These are phyloP conservation scores for Vaccinium darrowii DNA, from an alignment of 148 eudicot genomes.

Conservation along the genomic window DNA sequence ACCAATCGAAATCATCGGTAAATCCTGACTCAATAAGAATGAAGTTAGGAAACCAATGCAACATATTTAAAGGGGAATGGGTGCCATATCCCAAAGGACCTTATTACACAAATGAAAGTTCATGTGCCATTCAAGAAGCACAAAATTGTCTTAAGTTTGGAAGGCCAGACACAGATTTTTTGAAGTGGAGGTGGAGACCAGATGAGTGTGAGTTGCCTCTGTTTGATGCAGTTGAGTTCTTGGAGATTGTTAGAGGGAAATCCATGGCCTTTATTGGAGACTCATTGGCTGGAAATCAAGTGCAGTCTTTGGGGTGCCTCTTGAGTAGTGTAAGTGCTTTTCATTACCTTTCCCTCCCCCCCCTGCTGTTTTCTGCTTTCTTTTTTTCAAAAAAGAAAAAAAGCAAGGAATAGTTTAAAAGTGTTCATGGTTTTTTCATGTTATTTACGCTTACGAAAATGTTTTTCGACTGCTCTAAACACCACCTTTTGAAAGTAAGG, in stretches of 20 bases:
- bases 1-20: not conserved
- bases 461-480: not conserved
- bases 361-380: not conserved
- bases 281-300: conserved; percentile 45
- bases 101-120: conserved; percentile 6
- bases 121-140: not conserved
- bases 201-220: conserved; percentile 29
- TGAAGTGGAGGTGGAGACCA: conserved; percentile 51
- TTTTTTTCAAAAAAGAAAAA: not conserved
- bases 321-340: conserved; percentile 20
- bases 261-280: conserved; percentile 45
- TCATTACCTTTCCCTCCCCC: not conserved
- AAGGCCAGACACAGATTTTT: conserved; percentile 33
- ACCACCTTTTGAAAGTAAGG: not conserved
- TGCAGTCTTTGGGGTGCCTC: conserved; percentile 41
- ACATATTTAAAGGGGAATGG: conserved; percentile 10
- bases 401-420: not conserved
- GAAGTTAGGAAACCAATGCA: not conserved
- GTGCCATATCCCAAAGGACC: conserved; percentile 6
- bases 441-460: not conserved
- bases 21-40: not conserved
- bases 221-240: conserved; percentile 30
- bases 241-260: conserved; percentile 27
- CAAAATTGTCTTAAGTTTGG: conserved; percentile 23
- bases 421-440: not conserved